Evolutionary conservation across 345 rosid genomes (phyloP), one percentile per base, ranked within the genome.

Genomic region (Geranium brycei): DNA sequence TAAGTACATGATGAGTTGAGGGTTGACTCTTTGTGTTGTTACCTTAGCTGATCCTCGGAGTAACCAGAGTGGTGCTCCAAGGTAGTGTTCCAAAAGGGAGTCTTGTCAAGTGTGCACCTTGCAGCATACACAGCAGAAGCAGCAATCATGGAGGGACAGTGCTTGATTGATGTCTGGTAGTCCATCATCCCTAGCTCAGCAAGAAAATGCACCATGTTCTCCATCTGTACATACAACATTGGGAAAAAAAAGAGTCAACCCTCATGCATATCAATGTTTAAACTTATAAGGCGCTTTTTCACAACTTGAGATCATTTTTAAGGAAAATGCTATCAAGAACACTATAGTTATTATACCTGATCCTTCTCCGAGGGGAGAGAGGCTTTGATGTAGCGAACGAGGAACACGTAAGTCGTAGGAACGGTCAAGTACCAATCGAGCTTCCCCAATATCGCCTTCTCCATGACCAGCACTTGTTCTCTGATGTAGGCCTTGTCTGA

Each of bases 81-180:
- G 11, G 88, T 89, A 58, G 83, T 82, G 15, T 75, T 87, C 98
- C 98, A 91, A 57, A 72, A 62, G 2, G 98, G 95, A n/a, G 62
- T 69, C 72, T 73, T 80, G 31, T 72, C 78, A 31, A 91, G 69
- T 15, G 92, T 80, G 73, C 88, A 80, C 30, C 92, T 81, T 12
- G 98, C 95, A n/a, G 88, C 91, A 80, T 85, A 91, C 17, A 91
- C 96, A 31, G 92, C 96, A 2, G 96, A 86, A 58, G 98, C 92
- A 67, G 98, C 96, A 14, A 91, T 67, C 81, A 83, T 58, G 0
- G 98, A 87, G 3, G 96, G 87, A 56, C 80, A 71, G 61, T 79
- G 80, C 70, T 17, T 23, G 30, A 74, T 59, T 11, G 68, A 58
- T 0, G 85, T 71, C 4, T 75, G 78, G 56, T 92, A 92, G 31